Conservation (phyloP, 345 rosid genomes). For the Melaleuca alternifolia region DNA sequence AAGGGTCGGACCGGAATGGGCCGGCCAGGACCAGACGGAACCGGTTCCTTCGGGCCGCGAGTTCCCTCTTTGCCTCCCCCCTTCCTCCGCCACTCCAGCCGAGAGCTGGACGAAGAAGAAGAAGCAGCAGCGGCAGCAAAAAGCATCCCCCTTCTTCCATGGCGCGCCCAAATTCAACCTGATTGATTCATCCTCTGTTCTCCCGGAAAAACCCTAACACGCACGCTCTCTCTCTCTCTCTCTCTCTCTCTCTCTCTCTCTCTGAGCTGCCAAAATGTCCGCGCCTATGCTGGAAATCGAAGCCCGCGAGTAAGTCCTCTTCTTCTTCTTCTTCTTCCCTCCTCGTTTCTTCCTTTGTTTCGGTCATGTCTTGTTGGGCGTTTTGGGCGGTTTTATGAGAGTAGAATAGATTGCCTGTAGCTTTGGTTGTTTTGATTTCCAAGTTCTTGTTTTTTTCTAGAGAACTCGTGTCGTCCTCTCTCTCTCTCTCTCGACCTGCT, state of each 20-base stretch:
- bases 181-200: neutral
- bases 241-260: neutral
- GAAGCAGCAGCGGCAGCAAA: neutral
- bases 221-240: neutral
- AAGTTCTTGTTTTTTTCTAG: neutral
- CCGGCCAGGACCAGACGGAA: neutral
- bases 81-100: neutral
- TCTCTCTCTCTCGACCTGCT: neutral
- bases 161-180: neutral
- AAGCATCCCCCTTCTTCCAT: neutral
- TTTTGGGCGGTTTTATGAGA: neutral
- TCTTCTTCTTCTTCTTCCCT: neutral
- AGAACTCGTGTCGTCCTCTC: neutral
- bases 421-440: neutral
- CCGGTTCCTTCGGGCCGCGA: neutral
- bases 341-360: neutral
- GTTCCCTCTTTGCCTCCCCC: neutral
- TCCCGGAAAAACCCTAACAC: neutral
- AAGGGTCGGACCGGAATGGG: neutral
- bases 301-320: conserved; percentile 75
- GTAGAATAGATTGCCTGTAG: neutral
- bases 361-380: neutral
- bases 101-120: neutral
- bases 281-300: conserved; percentile 69
- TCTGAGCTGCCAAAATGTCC: conserved; percentile 27